Base-by-base conservation (phyloP, 169 alveolate species). In the Theileria luwenshuni region DNA sequence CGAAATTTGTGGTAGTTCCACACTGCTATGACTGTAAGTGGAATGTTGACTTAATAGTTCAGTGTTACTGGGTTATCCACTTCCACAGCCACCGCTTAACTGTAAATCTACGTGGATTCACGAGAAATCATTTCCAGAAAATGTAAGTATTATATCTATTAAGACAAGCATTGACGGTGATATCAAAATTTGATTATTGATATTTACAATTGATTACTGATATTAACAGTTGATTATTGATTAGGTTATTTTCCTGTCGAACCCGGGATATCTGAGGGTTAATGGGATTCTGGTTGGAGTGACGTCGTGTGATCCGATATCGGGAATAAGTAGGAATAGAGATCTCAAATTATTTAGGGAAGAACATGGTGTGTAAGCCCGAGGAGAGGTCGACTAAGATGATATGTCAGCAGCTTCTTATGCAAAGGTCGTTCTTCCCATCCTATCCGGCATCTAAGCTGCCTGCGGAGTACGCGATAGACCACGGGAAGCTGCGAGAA, bases 41-140 rank as follows among this genome's bases (percentile, higher is more conserved):
- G 63, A 17, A 56, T 51, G 21, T 23, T 28, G 38, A 3, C 7
- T 15, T 13, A 6, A 28, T 23, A 56, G 7, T 51, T 68, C 51
- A 68, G 79, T 81, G 63, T 28, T 72, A 6, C 58, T 77, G 33
- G 76, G 85, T 10, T 74, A 65, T 54, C 89, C 89, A 21, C 61
- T 81, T 28, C 89, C 89, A 19, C 89, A 81, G 52, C 89, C 89
- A 12, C 89, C 85, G n/a, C 70, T 81, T 25, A 74, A 81, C 32
- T 63, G 81, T 38, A 28, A 27, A 74, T 54, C 67, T 0, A 61
- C 85, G 1, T 23, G 33, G 25, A 7, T 81, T 33, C 25, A 25
- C 56, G 45, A 52, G 27, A 38, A 17, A 12, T 19, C 27, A 17
- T 73, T 45, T 42, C 80, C 89, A 3, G 76, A 65, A 0, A 81